These are phyloP conservation scores for Pseudopithomyces maydicus DNA, from an alignment of 2,329 filamentous ascomycete species.

Conservation along the genomic window DNA sequence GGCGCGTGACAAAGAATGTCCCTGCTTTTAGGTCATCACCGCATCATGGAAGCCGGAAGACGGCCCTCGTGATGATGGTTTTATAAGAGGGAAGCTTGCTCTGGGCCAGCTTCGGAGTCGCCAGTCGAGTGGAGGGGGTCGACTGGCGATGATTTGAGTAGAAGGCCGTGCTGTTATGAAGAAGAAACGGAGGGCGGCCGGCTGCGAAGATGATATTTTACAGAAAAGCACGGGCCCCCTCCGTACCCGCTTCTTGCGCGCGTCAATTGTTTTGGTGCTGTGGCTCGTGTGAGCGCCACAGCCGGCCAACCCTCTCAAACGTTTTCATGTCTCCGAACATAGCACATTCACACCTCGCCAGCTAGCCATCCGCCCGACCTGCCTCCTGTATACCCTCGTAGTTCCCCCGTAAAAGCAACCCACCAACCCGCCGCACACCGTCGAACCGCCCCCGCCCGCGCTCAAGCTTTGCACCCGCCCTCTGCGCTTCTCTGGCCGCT, in stretches of 20 bases:
- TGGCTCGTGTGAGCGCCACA: conserved; percentile 18
- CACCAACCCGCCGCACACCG: background rate
- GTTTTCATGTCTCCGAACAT: conserved; percentile 29
- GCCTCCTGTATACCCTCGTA: background rate
- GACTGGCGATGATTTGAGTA: conserved; percentile 76
- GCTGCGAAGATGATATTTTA: conserved; percentile 25
- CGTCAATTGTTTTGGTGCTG: conserved; percentile 13
- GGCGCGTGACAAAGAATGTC: conserved; percentile 53
- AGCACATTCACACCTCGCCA: conserved; percentile 20
- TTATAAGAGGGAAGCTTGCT: conserved; percentile 71
- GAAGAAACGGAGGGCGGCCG: conserved; percentile 32
- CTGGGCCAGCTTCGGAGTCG: conserved; percentile 76
- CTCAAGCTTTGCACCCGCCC: conserved; percentile 8
- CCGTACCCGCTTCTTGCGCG: conserved; percentile 23
- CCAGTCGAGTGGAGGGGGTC: conserved; percentile 64
- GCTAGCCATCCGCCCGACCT: conserved; percentile 16
- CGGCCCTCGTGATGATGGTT: conserved; percentile 80
- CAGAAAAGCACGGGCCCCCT: conserved; percentile 17
- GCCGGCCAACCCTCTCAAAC: conserved; percentile 28
- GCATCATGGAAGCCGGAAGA: conserved; percentile 66
- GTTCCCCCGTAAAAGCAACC: background rate
- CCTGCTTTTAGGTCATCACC: conserved; percentile 71
- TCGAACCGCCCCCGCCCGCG: conserved; percentile 12
- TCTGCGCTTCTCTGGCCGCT: conserved; percentile 21
- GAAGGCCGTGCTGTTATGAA: conserved; percentile 69